Evolutionary conservation across 2,329 filamentous ascomycete species (phyloP).

Genomic region (Aspergillus novoparasiticus): DNA sequence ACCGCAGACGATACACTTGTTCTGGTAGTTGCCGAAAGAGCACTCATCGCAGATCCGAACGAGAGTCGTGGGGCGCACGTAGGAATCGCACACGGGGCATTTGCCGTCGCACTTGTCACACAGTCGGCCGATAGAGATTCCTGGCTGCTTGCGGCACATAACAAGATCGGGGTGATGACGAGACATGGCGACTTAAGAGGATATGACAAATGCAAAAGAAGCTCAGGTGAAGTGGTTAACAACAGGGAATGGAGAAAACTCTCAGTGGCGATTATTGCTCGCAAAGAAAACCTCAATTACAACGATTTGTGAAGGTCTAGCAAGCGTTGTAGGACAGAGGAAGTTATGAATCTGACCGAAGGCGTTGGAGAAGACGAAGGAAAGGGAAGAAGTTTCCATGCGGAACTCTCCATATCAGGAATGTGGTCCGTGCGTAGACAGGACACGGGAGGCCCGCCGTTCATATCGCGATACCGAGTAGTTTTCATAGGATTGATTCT

Average conservation of each 20-base stretch:
- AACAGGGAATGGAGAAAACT: background rate
- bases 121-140: constrained; percentile 96
- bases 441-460: constrained; percentile 12
- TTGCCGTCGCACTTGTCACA: constrained; percentile 99
- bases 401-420: constrained; percentile 42
- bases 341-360: constrained; percentile 11
- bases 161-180: constrained; percentile 97
- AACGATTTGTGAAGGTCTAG: background rate
- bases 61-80: constrained; percentile 95
- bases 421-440: constrained; percentile 33
- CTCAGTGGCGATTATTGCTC: background rate
- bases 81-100: constrained; percentile 97
- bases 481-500: constrained; percentile 7
- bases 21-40: constrained; percentile 99
- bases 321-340: background rate
- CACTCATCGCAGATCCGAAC: constrained; percentile 99
- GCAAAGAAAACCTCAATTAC: background rate
- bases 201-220: background rate
- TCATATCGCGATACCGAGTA: constrained; percentile 18
- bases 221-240: background rate
- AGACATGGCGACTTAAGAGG: constrained; percentile 65
- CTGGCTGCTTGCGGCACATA: constrained; percentile 98
- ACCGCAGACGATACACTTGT: constrained; percentile 98
- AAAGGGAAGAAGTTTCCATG: constrained; percentile 38
- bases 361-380: constrained; percentile 19